Percentiles rank a stretch among this genome's conserved stretches.
phyloP scores from a whole-genome alignment of 2,329 filamentous ascomycete species.

The Aspergillus jensenii region DNA sequence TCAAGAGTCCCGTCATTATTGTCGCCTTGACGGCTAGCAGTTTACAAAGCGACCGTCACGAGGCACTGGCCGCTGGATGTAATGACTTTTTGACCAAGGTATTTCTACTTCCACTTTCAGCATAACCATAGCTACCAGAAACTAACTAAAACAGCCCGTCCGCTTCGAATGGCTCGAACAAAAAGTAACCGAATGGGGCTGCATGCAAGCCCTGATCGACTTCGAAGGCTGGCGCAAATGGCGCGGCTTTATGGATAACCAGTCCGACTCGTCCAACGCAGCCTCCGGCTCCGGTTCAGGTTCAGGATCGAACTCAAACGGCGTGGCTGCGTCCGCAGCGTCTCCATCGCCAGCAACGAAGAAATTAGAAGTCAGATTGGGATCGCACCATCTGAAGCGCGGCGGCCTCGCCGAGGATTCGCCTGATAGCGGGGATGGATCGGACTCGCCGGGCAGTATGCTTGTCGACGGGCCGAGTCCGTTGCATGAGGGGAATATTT shows the following conservation, averaged over 20 bases:
- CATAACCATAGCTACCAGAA: background rate
- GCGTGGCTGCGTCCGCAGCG: background rate
- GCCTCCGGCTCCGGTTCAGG: conserved; percentile 7
- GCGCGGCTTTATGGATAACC: conserved; percentile 69
- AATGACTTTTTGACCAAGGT: conserved; percentile 99
- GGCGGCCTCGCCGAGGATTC: conserved; percentile 25
- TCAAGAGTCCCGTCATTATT: conserved; percentile 97
- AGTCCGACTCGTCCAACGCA: conserved; percentile 13
- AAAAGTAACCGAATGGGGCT: conserved; percentile 99
- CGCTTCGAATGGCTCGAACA: conserved; percentile 97
- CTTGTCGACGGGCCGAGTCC: conserved; percentile 5
- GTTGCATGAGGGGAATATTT: background rate
- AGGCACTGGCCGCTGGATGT: conserved; percentile 90
- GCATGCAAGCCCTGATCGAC: conserved; percentile 98
- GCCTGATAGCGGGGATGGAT: conserved; percentile 30
- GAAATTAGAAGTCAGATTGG: conserved; percentile 5
- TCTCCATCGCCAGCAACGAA: conserved; percentile 8
- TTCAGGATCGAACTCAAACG: conserved; percentile 18
- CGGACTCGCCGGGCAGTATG: conserved; percentile 24
- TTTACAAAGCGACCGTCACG: conserved; percentile 90
- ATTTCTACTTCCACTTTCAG: conserved; percentile 29
- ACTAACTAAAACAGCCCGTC: conserved; percentile 66
- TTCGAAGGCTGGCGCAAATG: conserved; percentile 97
- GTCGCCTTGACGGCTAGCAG: conserved; percentile 94
- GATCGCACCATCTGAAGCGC: conserved; percentile 8